These are phyloP conservation scores for Eucalyptus virginea DNA, from an alignment of 345 rosid genomes.

Conservation along the genomic window DNA sequence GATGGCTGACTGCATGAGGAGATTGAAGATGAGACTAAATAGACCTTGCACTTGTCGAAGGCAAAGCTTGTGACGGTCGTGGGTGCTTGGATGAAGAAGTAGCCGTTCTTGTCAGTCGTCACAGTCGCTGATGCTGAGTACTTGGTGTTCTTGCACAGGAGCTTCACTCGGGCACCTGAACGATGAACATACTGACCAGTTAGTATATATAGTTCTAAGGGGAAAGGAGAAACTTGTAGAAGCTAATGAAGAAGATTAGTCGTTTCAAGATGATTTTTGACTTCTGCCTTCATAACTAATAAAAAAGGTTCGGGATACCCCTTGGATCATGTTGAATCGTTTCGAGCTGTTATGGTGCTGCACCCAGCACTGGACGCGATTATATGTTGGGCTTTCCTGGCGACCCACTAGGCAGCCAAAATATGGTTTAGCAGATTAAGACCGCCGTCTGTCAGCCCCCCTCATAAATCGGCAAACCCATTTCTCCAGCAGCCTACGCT, in stretches of 20 bases:
- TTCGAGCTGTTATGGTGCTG: background rate
- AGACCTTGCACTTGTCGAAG: slow-evolving; percentile 54
- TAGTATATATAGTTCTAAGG: background rate
- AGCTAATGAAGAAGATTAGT: background rate
- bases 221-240: background rate
- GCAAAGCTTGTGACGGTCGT: slow-evolving; percentile 55
- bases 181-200: background rate
- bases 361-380: background rate
- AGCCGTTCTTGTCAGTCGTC: slow-evolving; percentile 68
- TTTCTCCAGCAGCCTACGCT: background rate
- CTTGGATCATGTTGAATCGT: background rate
- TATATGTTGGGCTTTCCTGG: background rate
- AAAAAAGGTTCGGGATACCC: background rate
- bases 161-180: slow-evolving; percentile 62
- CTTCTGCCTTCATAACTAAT: background rate
- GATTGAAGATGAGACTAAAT: slow-evolving; percentile 33
- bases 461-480: background rate
- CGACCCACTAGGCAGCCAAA: background rate
- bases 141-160: slow-evolving; percentile 57
- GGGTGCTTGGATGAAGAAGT: slow-evolving; percentile 51
- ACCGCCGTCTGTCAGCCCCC: background rate
- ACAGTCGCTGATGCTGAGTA: slow-evolving; percentile 3
- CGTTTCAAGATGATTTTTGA: background rate
- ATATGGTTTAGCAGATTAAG: background rate
- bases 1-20: slow-evolving; percentile 29